Percentiles rank a stretch among this genome's conserved stretches.
phyloP scores from a whole-genome alignment of 768 basidiomycete species.

The Xanthoconium purpureum region DNA sequence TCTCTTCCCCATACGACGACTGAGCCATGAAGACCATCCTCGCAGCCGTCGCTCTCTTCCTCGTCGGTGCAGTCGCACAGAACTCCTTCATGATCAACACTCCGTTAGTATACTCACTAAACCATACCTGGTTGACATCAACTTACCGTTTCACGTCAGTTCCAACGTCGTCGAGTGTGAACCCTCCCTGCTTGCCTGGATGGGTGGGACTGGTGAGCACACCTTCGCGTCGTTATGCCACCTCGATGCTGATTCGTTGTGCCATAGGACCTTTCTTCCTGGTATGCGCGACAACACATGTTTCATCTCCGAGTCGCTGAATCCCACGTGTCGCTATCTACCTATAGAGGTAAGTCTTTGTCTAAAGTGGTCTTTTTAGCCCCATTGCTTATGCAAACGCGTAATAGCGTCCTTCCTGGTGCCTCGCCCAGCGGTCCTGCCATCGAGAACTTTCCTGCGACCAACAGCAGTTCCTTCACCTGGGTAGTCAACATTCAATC shows the following conservation, averaged over 20 bases:
- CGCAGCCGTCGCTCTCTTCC: constrained; percentile 41
- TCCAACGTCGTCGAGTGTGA: constrained; percentile 52
- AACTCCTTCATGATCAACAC: constrained; percentile 58
- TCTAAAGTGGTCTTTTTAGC: not conserved
- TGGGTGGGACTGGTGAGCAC: constrained; percentile 53
- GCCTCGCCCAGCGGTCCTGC: constrained; percentile 41
- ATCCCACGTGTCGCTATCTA: not conserved
- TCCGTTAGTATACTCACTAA: constrained; percentile 49
- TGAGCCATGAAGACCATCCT: constrained; percentile 47
- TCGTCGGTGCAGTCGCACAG: constrained; percentile 45
- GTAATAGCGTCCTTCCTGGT: constrained; percentile 53
- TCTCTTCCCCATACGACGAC: constrained; percentile 12
- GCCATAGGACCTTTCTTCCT: constrained; percentile 57
- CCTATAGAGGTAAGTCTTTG: constrained; percentile 38
- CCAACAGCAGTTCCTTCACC: constrained; percentile 40
- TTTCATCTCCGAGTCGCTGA: not conserved
- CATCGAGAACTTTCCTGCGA: constrained; percentile 45
- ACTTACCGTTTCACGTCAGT: constrained; percentile 30
- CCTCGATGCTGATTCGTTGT: not conserved
- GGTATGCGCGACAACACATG: constrained; percentile 42
- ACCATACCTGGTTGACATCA: not conserved
- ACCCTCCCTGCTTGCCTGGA: constrained; percentile 53
- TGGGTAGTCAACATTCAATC: constrained; percentile 54
- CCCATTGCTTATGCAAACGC: not conserved
- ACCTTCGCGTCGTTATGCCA: accelerated